These are phyloP conservation scores for Cercospora sesami DNA, from an alignment of 2,329 filamentous ascomycete genomes.

Conservation along the genomic window DNA sequence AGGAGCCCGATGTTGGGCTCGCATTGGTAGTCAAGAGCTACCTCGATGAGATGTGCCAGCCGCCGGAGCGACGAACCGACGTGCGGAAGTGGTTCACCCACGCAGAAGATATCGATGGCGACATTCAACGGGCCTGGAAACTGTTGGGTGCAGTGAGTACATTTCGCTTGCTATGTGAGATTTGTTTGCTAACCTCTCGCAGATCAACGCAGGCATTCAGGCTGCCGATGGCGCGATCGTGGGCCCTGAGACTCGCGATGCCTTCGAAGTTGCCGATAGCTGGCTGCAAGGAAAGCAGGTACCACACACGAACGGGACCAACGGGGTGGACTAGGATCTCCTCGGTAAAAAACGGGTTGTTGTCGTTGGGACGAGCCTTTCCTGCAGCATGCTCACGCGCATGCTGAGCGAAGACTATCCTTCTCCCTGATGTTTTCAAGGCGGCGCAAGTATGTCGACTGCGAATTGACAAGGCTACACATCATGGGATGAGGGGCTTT, in stretches of 20 bases:
- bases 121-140: constrained; percentile 61
- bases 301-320: constrained; percentile 12
- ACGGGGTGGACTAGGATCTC: constrained; percentile 3
- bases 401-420: background rate
- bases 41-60: constrained; percentile 67
- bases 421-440: background rate
- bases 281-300: constrained; percentile 51
- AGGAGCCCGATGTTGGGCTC: constrained; percentile 71
- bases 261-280: constrained; percentile 60
- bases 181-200: constrained; percentile 12
- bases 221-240: constrained; percentile 52
- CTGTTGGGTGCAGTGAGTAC: constrained; percentile 64
- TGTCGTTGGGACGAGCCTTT: background rate
- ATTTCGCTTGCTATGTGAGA: background rate
- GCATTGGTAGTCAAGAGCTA: constrained; percentile 80
- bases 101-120: constrained; percentile 57
- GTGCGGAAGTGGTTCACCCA: constrained; percentile 62
- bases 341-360: background rate
- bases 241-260: constrained; percentile 48
- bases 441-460: background rate
- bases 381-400: background rate
- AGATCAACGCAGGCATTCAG: constrained; percentile 62
- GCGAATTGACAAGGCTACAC: background rate
- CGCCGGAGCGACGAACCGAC: constrained; percentile 54
- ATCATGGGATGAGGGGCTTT: background rate